Evolutionary conservation across 306 rosid genomes (phyloP).

Genomic region (Lathyrus tuberosus): DNA sequence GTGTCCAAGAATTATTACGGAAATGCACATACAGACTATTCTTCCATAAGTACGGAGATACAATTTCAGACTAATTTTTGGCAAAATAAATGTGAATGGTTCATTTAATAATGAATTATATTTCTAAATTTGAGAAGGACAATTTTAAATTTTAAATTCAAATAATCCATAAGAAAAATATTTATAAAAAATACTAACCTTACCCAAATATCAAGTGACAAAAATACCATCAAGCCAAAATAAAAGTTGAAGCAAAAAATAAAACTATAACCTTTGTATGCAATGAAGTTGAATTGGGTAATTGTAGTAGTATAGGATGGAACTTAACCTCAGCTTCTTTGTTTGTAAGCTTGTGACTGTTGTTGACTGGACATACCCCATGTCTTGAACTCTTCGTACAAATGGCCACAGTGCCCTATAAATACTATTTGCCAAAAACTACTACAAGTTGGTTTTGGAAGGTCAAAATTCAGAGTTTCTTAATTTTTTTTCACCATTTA

Average conservation of each 20-base stretch:
- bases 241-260: not conserved
- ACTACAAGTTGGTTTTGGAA: not conserved
- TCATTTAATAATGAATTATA: too few relatives aligned
- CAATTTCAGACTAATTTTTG: too few relatives aligned
- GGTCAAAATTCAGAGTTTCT: not conserved
- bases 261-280: not conserved
- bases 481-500: not conserved
- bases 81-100: too few relatives aligned
- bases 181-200: too few relatives aligned
- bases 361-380: constrained; percentile 31
- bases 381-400: constrained; percentile 8
- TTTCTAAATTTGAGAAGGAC: too few relatives aligned
- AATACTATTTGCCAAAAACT: constrained; percentile 15
- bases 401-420: constrained; percentile 18
- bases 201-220: too few relatives aligned
- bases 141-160: too few relatives aligned
- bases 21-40: too few relatives aligned
- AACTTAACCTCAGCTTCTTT: constrained; percentile 16
- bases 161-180: too few relatives aligned
- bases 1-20: too few relatives aligned
- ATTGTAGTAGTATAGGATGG: constrained; percentile 32
- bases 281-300: not conserved
- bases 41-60: too few relatives aligned
- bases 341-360: constrained; percentile 22
- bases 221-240: too few relatives aligned